Conservation (phyloP, 2,329 filamentous ascomycete species). For the Epichloe amarillans region DNA sequence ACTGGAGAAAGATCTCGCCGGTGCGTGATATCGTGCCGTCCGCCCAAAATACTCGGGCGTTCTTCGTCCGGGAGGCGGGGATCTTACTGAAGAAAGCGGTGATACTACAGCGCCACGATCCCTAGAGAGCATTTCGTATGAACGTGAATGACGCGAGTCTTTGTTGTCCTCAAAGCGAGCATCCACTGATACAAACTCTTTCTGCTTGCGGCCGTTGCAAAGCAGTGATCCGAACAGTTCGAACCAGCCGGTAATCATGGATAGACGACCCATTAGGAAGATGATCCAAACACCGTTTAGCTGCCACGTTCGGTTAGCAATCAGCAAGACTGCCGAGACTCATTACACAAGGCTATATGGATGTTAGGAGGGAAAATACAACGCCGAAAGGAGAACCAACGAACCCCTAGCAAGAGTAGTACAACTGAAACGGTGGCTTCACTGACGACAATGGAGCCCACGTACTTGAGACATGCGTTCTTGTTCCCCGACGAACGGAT, state of each 20-base stretch:
- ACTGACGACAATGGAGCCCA: slow-evolving; percentile 51
- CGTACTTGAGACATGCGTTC: slow-evolving; percentile 48
- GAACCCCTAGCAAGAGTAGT: slow-evolving; percentile 63
- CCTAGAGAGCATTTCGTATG: slow-evolving; percentile 69
- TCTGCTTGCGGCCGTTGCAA: slow-evolving; percentile 36
- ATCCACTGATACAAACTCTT: slow-evolving; percentile 83
- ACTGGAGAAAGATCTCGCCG: slow-evolving; percentile 42
- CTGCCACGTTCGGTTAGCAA: slow-evolving; percentile 26
- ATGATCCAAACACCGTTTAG: slow-evolving; percentile 77
- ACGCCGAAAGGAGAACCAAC: not conserved
- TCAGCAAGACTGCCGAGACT: slow-evolving; percentile 3
- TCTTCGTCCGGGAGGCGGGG: slow-evolving; percentile 24
- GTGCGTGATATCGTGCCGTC: slow-evolving; percentile 40
- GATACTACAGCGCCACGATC: slow-evolving; percentile 42
- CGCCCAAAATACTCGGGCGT: slow-evolving; percentile 44
- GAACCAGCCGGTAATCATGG: slow-evolving; percentile 77
- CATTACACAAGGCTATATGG: not conserved
- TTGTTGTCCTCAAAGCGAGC: slow-evolving; percentile 49
- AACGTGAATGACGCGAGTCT: slow-evolving; percentile 37
- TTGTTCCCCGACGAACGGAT: slow-evolving; percentile 40
- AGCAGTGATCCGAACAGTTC: slow-evolving; percentile 41
- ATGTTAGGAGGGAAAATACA: not conserved
- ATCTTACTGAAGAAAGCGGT: slow-evolving; percentile 29
- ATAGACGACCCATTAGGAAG: slow-evolving; percentile 65
- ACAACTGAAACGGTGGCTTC: slow-evolving; percentile 70